Percentiles rank a stretch among this genome's conserved stretches.
Evolutionary conservation across 2,329 filamentous ascomycete genomes (phyloP).

Genomic region (Shiraia sp.): DNA sequence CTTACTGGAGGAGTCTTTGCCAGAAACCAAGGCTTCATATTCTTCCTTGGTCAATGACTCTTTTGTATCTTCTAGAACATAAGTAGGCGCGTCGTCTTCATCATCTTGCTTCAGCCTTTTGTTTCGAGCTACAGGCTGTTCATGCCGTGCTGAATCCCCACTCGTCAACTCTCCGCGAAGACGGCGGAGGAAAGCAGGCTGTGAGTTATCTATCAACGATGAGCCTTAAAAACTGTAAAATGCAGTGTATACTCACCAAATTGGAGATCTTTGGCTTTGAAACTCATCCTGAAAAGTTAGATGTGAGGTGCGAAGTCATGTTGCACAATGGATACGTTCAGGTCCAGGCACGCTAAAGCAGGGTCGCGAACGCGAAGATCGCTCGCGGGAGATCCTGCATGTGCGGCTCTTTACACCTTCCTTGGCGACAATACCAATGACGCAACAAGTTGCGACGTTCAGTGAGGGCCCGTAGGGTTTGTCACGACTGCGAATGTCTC

Average conservation of each 20-base stretch:
- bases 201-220: constrained; percentile 53
- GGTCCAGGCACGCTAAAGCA: no score
- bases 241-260: constrained; percentile 53
- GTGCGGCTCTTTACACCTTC: no score
- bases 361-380: constrained; percentile 3
- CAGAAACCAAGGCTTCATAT: constrained; percentile 49
- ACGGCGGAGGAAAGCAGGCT: constrained; percentile 52
- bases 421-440: not conserved
- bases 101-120: constrained; percentile 58
- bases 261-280: constrained; percentile 71
- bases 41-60: constrained; percentile 60
- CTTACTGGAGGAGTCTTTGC: constrained; percentile 23
- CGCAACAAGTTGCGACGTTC: no score
- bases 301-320: constrained; percentile 4
- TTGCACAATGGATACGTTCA: not conserved
- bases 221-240: constrained; percentile 27
- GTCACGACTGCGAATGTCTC: no score
- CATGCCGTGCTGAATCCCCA: constrained; percentile 52
- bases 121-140: constrained; percentile 49
- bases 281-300: constrained; percentile 55
- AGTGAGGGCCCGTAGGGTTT: constrained; percentile 17
- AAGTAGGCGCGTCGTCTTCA: constrained; percentile 75
- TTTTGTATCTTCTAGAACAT: constrained; percentile 74
- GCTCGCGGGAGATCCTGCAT: no score
- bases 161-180: constrained; percentile 58